Evolutionary conservation across 1,139 yeast species (phyloP), one percentile per base, ranked within the genome.

Genomic region (Saccharomyces hybrid): DNA sequence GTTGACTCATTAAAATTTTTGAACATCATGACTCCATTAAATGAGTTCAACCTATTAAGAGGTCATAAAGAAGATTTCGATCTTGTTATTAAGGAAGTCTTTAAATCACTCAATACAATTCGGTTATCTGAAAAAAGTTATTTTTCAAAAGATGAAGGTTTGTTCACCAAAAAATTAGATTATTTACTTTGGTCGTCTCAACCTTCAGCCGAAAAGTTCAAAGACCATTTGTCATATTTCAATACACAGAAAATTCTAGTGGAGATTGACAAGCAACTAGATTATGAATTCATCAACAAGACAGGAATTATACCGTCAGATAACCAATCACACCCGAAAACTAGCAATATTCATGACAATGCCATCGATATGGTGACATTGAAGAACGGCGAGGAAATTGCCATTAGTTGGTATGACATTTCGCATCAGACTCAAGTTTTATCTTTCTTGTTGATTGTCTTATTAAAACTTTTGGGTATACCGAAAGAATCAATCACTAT

Each of bases 401-500:
- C 78, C 49, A 76, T 77, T 51, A 81, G 86, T 38, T 84, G 89
- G 89, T 82, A 78, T 64, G 91, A 85, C 64, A 73, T 83, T 13
- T 75, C 83, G 16, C 86, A 84, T 61, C 87, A 83, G 59, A 69
- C 81, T 1, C 82, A 80, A 57, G 76, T 78, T 3, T 74, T 80
- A 52, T 75, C 79, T 0, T 75, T 81, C 2, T 71, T 77, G 47
- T 58, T 83, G 6, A 70, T 78, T 25, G 67, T 81, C 2, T 62
- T 80, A 23, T 70, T 79, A 2, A 73, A 77, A 54, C 63, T 82
- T 5, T 59, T 82, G 38, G 75, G 77, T 26, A 65, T 82, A 6
- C 81, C 79, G 0, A 75, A 73, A 58, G 73, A 69, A 16, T 81
- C 82, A 46, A 76, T 76, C 0, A 66, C 81, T 38, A 78, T 84